Percentiles rank a stretch among this genome's conserved stretches.
Conservation (phyloP, 75 land plant species). For the Gnetum montanum region DNA sequence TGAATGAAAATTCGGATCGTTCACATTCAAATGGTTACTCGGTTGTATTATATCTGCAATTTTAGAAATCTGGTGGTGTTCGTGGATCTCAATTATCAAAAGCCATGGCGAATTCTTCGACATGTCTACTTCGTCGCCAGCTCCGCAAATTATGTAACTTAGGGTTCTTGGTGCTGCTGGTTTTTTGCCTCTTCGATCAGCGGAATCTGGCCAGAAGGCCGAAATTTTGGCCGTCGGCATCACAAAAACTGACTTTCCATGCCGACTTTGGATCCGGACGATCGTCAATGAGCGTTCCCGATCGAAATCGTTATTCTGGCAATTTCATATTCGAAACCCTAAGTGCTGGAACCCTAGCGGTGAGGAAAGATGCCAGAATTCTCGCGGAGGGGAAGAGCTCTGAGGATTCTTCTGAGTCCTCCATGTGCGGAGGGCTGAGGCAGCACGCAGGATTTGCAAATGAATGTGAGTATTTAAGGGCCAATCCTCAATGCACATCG, state of each 20-base stretch:
- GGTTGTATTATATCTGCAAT: no score
- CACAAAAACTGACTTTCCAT: background rate
- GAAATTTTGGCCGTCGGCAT: background rate
- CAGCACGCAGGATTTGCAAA: conserved; percentile 35
- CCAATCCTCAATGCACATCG: conserved; percentile 48
- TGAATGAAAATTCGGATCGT: no score
- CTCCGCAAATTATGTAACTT: background rate
- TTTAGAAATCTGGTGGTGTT: no score
- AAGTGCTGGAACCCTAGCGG: no score
- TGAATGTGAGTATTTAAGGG: conserved; percentile 51
- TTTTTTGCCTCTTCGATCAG: conserved; percentile 1
- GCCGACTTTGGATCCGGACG: background rate
- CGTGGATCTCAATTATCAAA: conserved; percentile 1
- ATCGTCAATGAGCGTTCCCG: no score
- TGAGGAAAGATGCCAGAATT: background rate
- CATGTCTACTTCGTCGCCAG: background rate
- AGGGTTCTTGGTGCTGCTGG: conserved; percentile 1
- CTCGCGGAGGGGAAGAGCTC: background rate
- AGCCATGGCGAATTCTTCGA: background rate
- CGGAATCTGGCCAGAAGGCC: background rate
- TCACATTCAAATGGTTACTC: no score
- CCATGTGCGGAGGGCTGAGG: conserved; percentile 35
- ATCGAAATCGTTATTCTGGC: background rate
- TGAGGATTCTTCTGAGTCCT: background rate
- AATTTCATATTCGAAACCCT: background rate